phyloP scores from a whole-genome alignment of 2,329 filamentous ascomycete species.

The Neofusicoccum parvum region DNA sequence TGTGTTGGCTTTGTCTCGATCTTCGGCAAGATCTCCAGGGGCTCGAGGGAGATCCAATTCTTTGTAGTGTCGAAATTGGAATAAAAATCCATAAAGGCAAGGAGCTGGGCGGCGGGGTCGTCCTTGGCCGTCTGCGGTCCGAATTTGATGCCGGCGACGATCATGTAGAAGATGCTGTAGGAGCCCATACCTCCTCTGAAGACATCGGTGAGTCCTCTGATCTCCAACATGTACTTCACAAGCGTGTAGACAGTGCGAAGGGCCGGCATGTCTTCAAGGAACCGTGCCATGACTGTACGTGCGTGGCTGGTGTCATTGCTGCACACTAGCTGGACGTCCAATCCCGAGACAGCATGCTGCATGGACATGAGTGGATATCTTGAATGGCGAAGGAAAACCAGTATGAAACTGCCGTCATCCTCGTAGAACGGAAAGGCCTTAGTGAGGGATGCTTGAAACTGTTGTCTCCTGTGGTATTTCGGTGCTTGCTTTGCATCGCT shows the following conservation, averaged over 20 bases:
- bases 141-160: constrained; percentile 56
- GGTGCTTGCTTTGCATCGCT: constrained; percentile 6
- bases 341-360: constrained; percentile 50
- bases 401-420: constrained; percentile 25
- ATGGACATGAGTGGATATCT: constrained; percentile 45
- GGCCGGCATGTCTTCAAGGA: constrained; percentile 52
- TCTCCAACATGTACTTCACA: constrained; percentile 53
- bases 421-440: constrained; percentile 4
- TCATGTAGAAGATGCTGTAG: constrained; percentile 60
- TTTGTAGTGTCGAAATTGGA: constrained; percentile 47
- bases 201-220: constrained; percentile 52
- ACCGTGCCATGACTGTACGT: constrained; percentile 48
- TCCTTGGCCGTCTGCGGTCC: constrained; percentile 35
- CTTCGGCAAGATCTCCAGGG: constrained; percentile 48
- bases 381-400: constrained; percentile 24
- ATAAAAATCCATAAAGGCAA: constrained; percentile 55
- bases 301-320: constrained; percentile 44
- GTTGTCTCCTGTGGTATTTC: not conserved
- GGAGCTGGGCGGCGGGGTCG: constrained; percentile 47
- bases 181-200: constrained; percentile 54
- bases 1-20: not conserved
- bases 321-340: constrained; percentile 56
- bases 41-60: constrained; percentile 54
- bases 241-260: constrained; percentile 53
- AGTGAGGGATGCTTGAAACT: not conserved